Base-by-base conservation (phyloP, 495 filamentous ascomycete genomes). In the Aspergillus sparsus region DNA sequence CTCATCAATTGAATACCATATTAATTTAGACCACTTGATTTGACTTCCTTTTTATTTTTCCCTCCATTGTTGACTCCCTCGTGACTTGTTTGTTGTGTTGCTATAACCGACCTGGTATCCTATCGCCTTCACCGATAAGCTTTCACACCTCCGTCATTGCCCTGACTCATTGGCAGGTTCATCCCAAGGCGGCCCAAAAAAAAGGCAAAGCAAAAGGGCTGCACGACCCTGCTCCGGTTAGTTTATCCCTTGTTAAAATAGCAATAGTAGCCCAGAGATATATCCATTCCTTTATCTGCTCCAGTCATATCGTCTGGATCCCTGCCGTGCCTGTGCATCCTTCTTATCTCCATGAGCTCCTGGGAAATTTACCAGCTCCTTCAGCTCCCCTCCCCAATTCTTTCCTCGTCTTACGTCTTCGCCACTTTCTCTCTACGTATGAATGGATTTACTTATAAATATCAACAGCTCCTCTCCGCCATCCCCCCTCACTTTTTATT, bases 71-170 rank as follows among this genome's bases (percentile, higher is more conserved):
- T 53, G 50, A 53, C 3, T 27, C 21, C 21, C 21, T 27, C 12
- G 50, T 36, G 50, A 27, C 21, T 1, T 27, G 21, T 27, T n/a
- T n/a, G n/a, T n/a, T 52, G 10, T 12, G 50, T 53, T 35, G 27
- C 31, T 37, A 8, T 13, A 9, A 6, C 31, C 50, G 7, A 35
- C 50, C 50, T 18, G 50, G 32, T 31, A 53, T 15, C 41, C 44
- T 47, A 47, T 47, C 44, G 16, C 44, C 36, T 13, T 56, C 42
- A 18, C 55, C 47, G 53, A 62, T 62, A 62, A 62, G 60, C 60
- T 62, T 57, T 54, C 16, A 55, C 42, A 31, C 45, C 53, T 55
- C 55, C 58, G 51, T 60, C 51, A 49, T 60, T 54, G 58, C 50
- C 58, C 58, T 55, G 42, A 37, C 46, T 32, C 32, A 55, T 18